Conservation (phyloP, 75 land plant genomes). For the Chamaecyparis obtusa region DNA sequence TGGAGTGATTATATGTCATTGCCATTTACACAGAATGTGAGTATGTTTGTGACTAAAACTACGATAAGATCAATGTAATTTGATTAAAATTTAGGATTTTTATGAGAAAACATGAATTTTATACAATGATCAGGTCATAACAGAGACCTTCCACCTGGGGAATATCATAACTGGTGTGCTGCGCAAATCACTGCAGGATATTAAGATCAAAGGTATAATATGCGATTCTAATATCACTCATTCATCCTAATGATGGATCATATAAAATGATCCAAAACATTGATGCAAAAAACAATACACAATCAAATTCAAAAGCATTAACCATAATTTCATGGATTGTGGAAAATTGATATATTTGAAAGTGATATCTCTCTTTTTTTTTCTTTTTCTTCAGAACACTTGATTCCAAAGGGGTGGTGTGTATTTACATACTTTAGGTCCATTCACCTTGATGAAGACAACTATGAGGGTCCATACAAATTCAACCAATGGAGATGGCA, state of each 20-base stretch:
- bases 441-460: slow-evolving; percentile 65
- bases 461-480: slow-evolving; percentile 55
- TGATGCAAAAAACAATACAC: too few relatives aligned
- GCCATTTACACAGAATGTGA: slow-evolving; percentile 76
- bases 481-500: slow-evolving; percentile 91
- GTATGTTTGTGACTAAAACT: not conserved
- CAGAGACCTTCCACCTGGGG: slow-evolving; percentile 78
- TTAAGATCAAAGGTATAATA: slow-evolving; percentile 53
- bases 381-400: slow-evolving; percentile 51
- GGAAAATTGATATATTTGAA: too few relatives aligned
- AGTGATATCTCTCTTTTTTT: not conserved
- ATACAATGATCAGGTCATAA: slow-evolving; percentile 57
- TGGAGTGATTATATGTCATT: slow-evolving; percentile 83
- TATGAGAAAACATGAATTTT: not conserved
- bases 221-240: too few relatives aligned
- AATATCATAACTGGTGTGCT: slow-evolving; percentile 63
- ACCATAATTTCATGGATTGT: too few relatives aligned
- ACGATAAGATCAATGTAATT: not conserved
- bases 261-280: too few relatives aligned
- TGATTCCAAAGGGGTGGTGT: slow-evolving; percentile 76
- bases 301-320: too few relatives aligned
- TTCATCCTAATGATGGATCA: too few relatives aligned
- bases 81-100: not conserved
- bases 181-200: slow-evolving; percentile 72
- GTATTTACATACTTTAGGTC: slow-evolving; percentile 65